Conservation (phyloP, 805 yeast genomes). For the Hermanozyma aechmeae region DNA sequence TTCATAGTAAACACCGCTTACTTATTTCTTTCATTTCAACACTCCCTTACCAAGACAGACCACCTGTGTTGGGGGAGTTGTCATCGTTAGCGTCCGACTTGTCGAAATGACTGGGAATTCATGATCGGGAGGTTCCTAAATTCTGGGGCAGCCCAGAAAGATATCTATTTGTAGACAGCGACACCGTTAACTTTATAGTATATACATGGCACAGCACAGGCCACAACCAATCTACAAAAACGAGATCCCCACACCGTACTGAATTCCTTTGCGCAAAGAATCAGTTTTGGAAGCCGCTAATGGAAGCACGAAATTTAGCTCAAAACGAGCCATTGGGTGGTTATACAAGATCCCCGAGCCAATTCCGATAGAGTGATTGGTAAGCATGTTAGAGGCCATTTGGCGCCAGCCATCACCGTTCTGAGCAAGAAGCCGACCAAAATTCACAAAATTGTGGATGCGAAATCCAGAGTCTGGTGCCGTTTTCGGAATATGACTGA, state of each 20-base stretch:
- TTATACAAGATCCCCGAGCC: constrained; percentile 45
- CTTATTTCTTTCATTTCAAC: too few species aligned
- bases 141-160: too few species aligned
- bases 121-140: too few species aligned
- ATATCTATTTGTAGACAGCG: too few species aligned
- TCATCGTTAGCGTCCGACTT: too few species aligned
- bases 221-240: too few species aligned
- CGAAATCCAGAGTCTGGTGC: constrained; percentile 37
- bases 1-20: too few species aligned
- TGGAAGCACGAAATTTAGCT: constrained; percentile 47
- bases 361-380: constrained; percentile 21
- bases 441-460: constrained; percentile 39
- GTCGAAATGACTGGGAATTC: too few species aligned
- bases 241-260: constrained; percentile 52
- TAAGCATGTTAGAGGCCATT: constrained; percentile 6
- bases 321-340: constrained; percentile 52
- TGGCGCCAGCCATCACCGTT: constrained; percentile 4
- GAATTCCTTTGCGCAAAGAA: constrained; percentile 41
- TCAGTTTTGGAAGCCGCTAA: constrained; percentile 36
- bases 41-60: too few species aligned
- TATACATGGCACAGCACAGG: too few species aligned
- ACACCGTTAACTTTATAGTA: too few species aligned
- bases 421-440: constrained; percentile 33
- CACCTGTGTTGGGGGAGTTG: too few species aligned
- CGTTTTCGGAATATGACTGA: constrained; percentile 34